Conservation (phyloP, 441 rosid genomes). For the Biscutella laevigata region DNA sequence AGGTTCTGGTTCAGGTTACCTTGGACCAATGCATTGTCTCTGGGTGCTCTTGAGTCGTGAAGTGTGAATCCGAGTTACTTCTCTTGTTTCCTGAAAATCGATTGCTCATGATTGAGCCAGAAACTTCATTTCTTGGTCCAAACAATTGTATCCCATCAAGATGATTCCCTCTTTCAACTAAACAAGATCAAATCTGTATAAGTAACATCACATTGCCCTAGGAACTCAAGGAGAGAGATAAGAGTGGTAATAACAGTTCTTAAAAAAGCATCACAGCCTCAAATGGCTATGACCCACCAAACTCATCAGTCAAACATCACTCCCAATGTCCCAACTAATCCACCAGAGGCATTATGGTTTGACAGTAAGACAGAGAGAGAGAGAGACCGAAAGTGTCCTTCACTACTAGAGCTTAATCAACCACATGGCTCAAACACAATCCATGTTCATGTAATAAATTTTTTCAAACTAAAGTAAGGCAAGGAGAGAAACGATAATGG, state of each 20-base stretch:
- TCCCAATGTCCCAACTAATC: conserved; percentile 19
- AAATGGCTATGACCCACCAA: conserved; percentile 23
- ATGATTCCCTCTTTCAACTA: conserved; percentile 56
- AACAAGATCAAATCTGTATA: neutral
- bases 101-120: conserved; percentile 52
- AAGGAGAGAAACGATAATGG: conserved; percentile 1
- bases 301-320: conserved; percentile 25
- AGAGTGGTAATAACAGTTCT: conserved; percentile 3
- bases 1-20: conserved; percentile 30
- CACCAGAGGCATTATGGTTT: conserved; percentile 21
- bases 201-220: conserved; percentile 5
- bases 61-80: conserved; percentile 63
- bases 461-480: neutral
- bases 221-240: neutral
- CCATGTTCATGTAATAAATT: neutral
- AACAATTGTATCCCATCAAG: conserved; percentile 77
- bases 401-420: conserved; percentile 4
- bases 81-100: conserved; percentile 63
- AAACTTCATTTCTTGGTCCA: conserved; percentile 57
- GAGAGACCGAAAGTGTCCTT: neutral
- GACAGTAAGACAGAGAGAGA: neutral
- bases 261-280: conserved; percentile 12
- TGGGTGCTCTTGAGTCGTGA: conserved; percentile 47
- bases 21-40: conserved; percentile 75
- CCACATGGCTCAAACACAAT: conserved; percentile 22